A percentile compares a stretch with the other conserved stretches of the same genome.
Evolutionary conservation across 129 eudicot species (phyloP).

Genomic region (Lactuca saligna): DNA sequence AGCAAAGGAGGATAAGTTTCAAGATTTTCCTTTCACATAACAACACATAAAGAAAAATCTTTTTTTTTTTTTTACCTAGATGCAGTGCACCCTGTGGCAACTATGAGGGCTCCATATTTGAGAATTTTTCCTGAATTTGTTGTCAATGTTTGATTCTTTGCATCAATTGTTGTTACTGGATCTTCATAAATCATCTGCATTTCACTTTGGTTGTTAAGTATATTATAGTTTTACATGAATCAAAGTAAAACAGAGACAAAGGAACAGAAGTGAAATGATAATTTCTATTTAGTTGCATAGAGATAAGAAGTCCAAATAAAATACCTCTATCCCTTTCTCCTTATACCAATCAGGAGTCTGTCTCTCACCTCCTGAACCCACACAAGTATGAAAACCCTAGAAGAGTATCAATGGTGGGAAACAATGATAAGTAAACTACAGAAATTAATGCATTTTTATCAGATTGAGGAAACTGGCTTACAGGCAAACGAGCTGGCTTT

Average conservation of each 20-base stretch:
- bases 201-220: constrained; percentile 5
- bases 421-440: neutral
- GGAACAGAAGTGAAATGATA: neutral
- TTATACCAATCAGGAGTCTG: constrained; percentile 99
- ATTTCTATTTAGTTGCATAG: constrained; percentile 6
- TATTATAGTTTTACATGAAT: neutral
- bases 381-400: constrained; percentile 98
- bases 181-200: constrained; percentile 84
- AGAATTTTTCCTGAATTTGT: constrained; percentile 88
- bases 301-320: constrained; percentile 2
- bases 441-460: neutral
- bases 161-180: constrained; percentile 68
- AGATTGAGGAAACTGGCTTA: constrained; percentile 33
- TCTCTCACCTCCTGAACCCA: constrained; percentile 98
- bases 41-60: no score
- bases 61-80: constrained; percentile 54
- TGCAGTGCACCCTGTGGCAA: constrained; percentile 94
- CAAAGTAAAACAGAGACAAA: neutral
- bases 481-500: constrained; percentile 96
- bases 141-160: constrained; percentile 77
- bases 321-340: constrained; percentile 96
- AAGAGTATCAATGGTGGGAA: constrained; percentile 21
- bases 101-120: constrained; percentile 80
- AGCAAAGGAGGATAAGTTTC: constrained; percentile 20
- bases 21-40: neutral